Percentiles rank a stretch among this genome's conserved stretches.
Evolutionary conservation across 2,329 filamentous ascomycete species (phyloP).

Genomic region (Clonostachys chloroleuca): DNA sequence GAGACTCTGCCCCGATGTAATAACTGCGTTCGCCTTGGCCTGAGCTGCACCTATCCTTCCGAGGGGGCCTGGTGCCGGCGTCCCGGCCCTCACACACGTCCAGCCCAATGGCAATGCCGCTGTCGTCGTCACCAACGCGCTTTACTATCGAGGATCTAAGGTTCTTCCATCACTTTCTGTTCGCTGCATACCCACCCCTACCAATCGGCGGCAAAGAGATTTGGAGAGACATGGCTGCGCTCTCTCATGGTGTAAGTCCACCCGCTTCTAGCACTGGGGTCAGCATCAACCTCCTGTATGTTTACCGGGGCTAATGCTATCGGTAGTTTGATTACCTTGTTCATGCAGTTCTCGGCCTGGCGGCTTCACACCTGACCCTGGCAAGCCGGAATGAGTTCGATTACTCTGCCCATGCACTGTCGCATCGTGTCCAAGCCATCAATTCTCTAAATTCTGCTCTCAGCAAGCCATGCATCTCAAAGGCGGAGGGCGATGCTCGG

Average conservation of each 20-base stretch:
- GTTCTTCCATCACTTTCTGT: constrained; percentile 48
- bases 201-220: constrained; percentile 26
- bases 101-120: background rate
- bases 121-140: constrained; percentile 6
- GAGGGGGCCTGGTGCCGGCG: background rate
- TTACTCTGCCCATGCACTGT: constrained; percentile 14
- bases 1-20: constrained; percentile 26
- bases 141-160: constrained; percentile 40
- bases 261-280: too few relatives aligned
- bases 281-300: background rate
- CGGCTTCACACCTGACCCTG: constrained; percentile 27
- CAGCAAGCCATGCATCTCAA: constrained; percentile 12
- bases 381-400: background rate
- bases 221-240: constrained; percentile 27
- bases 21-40: constrained; percentile 25
- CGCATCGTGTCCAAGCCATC: constrained; percentile 30
- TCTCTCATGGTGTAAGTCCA: constrained; percentile 26
- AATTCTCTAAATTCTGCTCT: constrained; percentile 25
- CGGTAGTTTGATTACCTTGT: constrained; percentile 31
- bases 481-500: constrained; percentile 25
- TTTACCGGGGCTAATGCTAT: too few relatives aligned
- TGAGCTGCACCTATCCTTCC: constrained; percentile 24
- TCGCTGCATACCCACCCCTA: constrained; percentile 34
- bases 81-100: background rate
- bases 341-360: constrained; percentile 33